Base-by-base conservation (phyloP, 208 protist genomes). In the Vickermania spadyakhi region DNA sequence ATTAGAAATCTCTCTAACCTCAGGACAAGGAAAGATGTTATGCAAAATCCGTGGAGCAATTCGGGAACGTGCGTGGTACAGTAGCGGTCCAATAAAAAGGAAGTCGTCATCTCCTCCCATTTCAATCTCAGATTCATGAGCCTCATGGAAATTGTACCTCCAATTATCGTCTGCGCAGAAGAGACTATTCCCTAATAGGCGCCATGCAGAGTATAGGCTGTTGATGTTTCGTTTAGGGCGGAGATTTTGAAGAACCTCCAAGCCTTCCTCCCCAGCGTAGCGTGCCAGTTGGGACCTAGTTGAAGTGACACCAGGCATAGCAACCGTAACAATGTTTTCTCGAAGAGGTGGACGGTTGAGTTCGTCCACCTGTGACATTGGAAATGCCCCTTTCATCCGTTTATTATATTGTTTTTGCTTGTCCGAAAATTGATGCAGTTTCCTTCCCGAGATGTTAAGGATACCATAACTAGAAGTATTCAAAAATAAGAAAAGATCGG, bases 261-360 rank as follows among this genome's bases (percentile, higher is more conserved):
- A 70, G 25, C 79, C 79, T 52, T 89, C 81, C 2, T 68, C 67
- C 7, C 76, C 86, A 4, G 75, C 80, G 73, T 94, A 94, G 25
- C 84, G 80, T 0, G 83, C 54, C 21, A 94, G 65, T 56, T 89
- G 79, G 0, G 83, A 52, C 4, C 83, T 74, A 18, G 72, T 68
- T 7, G 83, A 75, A 1, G 79, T 88, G 52, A 91, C 67, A 21
- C 86, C 86, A 23, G 83, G 83, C 63, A 83, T 84, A 7, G 69
- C 73, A 14, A 94, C 83, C 14, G 86, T 91, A 49, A 94, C 62
- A 56, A 94, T 94, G 62, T 94, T 94, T 25, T 67, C 66, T 5
- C 86, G 72, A 30, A 26, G 66, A 25, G 79, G 80, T 1, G 76
- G 79, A 27, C 58, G 77, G 41, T 79, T 58, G 36, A 7, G 7